Evolutionary conservation across 2,329 filamentous ascomycete species (phyloP), one percentile per base, ranked within the genome.

Genomic region (Didymella sp.): DNA sequence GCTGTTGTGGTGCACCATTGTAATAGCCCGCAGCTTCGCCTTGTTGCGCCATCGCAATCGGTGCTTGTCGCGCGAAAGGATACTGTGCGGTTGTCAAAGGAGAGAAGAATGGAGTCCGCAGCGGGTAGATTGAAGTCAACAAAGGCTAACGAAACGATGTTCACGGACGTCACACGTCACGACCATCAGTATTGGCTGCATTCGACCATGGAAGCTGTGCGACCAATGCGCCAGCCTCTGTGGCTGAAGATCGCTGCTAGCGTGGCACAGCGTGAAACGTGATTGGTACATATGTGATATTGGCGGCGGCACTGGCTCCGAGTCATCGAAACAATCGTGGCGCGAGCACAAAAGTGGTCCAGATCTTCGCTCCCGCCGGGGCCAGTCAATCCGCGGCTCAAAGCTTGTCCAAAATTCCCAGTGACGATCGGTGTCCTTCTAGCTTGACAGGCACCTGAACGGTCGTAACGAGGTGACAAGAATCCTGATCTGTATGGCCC

Each of bases 1-100:
- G 57, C 54, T 68, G 54, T 58, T 61, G 57, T 57, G 67, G 41
- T 51, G 62, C 51, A 41, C 61, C 66, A 52, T 61, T 61, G 60
- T 79, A 80, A 63, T 79, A 80, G 51, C 67, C 64, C 4, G 71
- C 69, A 35, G 77, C 73, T 65, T 78, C 73, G 37, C 72, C 72
- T 56, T 61, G 70, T 42, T 70, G 63, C 13, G 72, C 69, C 73
- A 75, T 75, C 51, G 55, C 49, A 40, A 8, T 33, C 13, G 43
- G 15, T 48, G 25, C 13, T 25, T 15, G 17, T 51, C 30, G 43
- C 43, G 43, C 25, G 48, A 25, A n/a, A 25, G 15, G 6, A 24
- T 24, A 25, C 13, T 9, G 21, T 41, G 21, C 22, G 22, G 21
- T 41, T 15, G 15, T 41, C 21, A 42, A 40, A 22, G 37, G 27